A percentile compares a stretch with the other conserved stretches of the same genome.
Evolutionary conservation across 1,284 basidiomycete species (phyloP).

Genomic region (Takashimella tepidaria): DNA sequence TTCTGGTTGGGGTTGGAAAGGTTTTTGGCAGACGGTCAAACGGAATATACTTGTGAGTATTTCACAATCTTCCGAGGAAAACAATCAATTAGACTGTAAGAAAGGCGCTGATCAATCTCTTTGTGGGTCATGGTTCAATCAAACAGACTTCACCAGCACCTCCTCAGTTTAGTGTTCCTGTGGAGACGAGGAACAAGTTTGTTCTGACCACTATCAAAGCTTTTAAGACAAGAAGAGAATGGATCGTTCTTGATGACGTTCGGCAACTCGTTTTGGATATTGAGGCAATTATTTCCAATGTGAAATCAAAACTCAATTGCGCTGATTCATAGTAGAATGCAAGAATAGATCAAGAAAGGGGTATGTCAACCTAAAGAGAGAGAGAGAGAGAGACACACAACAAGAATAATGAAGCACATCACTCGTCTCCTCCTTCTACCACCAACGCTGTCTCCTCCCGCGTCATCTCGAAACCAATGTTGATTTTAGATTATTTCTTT

Average conservation of each 20-base stretch:
- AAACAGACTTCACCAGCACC: slow-evolving; percentile 26
- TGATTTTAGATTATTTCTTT: no score
- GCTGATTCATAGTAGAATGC: no score
- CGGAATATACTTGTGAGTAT: slow-evolving; percentile 34
- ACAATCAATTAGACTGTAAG: background rate
- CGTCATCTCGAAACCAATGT: no score
- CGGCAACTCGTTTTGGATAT: slow-evolving; percentile 17
- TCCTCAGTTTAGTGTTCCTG: slow-evolving; percentile 17
- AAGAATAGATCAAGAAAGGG: no score
- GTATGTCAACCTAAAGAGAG: no score
- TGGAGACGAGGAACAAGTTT: slow-evolving; percentile 15
- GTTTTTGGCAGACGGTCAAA: slow-evolving; percentile 40
- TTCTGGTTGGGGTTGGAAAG: slow-evolving; percentile 50
- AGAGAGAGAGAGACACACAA: no score
- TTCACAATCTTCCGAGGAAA: no score
- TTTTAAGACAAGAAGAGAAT: slow-evolving; percentile 28
- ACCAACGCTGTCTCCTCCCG: no score
- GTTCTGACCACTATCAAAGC: slow-evolving; percentile 21
- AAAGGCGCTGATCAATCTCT: background rate
- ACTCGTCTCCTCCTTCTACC: no score
- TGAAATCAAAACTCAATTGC: no score
- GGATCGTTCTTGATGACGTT: slow-evolving; percentile 21
- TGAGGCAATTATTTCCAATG: slow-evolving; percentile 10
- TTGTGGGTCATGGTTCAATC: background rate
- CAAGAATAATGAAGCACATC: no score